phyloP scores from a whole-genome alignment of 2,329 filamentous ascomycete species.

The Phaeosphaeriaceae sp. region DNA sequence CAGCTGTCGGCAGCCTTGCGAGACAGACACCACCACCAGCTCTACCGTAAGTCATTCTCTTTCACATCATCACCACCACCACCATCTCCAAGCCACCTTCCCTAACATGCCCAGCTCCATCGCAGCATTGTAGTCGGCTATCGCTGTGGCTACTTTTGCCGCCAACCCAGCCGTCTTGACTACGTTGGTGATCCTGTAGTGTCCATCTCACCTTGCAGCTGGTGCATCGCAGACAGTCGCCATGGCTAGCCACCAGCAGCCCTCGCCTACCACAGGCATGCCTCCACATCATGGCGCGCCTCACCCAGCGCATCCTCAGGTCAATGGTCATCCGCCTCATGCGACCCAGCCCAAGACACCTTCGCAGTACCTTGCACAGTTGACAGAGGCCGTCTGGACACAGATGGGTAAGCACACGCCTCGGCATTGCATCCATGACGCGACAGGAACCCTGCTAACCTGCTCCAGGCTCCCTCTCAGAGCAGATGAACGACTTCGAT shows the following conservation, averaged over 20 bases:
- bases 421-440: too few species aligned
- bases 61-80: conserved; percentile 9
- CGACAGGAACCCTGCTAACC: conserved; percentile 12
- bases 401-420: conserved; percentile 74
- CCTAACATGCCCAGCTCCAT: too few species aligned
- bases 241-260: conserved; percentile 77
- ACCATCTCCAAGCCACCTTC: conserved; percentile 12
- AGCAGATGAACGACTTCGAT: conserved; percentile 86
- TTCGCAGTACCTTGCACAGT: conserved; percentile 74
- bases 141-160: neutral
- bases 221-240: conserved; percentile 10
- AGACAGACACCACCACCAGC: conserved; percentile 10
- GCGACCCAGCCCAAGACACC: conserved; percentile 66
- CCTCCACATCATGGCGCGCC: conserved; percentile 70
- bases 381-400: conserved; percentile 91
- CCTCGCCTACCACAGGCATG: conserved; percentile 79
- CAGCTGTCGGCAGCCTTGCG: too few species aligned
- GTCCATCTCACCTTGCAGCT: conserved; percentile 16
- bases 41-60: conserved; percentile 16
- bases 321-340: conserved; percentile 61
- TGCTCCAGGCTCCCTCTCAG: conserved; percentile 75
- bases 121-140: too few species aligned
- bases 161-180: neutral
- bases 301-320: conserved; percentile 66
- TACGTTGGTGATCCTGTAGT: conserved; percentile 14